Conservation (phyloP, 352 stramenopile species). For the Globisporangium uncinulatum region DNA sequence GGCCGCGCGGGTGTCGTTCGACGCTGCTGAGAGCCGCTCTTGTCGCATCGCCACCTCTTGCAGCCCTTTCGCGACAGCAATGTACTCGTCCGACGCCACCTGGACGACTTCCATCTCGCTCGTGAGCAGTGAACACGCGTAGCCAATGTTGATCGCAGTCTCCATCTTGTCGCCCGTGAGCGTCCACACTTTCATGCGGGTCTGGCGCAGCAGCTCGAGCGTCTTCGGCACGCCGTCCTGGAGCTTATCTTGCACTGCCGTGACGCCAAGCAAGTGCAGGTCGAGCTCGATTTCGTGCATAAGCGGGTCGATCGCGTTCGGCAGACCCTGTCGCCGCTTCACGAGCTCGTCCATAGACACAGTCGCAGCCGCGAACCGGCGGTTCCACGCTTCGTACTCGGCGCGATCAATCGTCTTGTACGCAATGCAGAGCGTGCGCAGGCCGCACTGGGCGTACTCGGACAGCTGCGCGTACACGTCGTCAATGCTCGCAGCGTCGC, state of each 20-base stretch:
- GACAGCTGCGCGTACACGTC: constrained; percentile 52
- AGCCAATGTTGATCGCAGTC: constrained; percentile 95
- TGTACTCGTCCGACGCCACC: constrained; percentile 51
- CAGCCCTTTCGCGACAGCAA: constrained; percentile 40
- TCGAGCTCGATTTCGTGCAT: constrained; percentile 82
- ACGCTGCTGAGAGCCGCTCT: constrained; percentile 13
- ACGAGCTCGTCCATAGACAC: constrained; percentile 68
- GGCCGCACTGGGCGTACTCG: constrained; percentile 57
- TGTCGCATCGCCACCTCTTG: constrained; percentile 38
- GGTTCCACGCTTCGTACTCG: constrained; percentile 58
- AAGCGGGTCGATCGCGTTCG: constrained; percentile 69
- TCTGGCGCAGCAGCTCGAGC: constrained; percentile 77
- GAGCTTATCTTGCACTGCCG: constrained; percentile 92
- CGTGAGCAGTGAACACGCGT: constrained; percentile 80
- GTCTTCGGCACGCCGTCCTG: constrained; percentile 88
- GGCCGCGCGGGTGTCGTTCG: neutral
- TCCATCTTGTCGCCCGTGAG: constrained; percentile 94
- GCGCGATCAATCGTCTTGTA: constrained; percentile 46
- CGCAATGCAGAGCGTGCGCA: constrained; percentile 76
- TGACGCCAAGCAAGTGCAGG: constrained; percentile 80
- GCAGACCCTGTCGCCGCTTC: constrained; percentile 51
- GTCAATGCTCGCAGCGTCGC: constrained; percentile 16
- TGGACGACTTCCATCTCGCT: constrained; percentile 76
- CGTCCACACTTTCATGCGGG: constrained; percentile 93
- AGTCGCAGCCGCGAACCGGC: constrained; percentile 43